Evolutionary conservation across 148 eudicot genomes (phyloP), one percentile per base, ranked within the genome.

Genomic region (Drosera capensis): DNA sequence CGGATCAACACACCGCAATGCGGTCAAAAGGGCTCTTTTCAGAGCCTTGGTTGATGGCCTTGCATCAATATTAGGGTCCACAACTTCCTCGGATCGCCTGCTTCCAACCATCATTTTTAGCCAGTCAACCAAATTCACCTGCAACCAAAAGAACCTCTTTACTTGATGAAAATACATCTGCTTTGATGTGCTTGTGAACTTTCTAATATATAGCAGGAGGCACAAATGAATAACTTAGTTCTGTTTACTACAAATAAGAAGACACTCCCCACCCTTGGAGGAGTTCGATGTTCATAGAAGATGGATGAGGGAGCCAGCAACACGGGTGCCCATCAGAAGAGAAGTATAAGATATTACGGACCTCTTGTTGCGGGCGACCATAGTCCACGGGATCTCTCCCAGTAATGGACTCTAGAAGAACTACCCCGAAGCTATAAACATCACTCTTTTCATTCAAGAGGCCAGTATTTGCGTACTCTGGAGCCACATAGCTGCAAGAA

Each of bases 321-420:
- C n/a, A n/a, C n/a, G n/a, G n/a, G n/a, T n/a, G n/a, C n/a, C n/a
- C n/a, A n/a, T n/a, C n/a, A n/a, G n/a, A n/a, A n/a, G n/a, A n/a
- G n/a, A n/a, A n/a, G n/a, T n/a, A n/a, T n/a, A n/a, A n/a, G n/a
- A n/a, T n/a, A n/a, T n/a, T n/a, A n/a, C n/a, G n/a, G 14, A 78
- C 86, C 86, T 78, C 86, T 62, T 65, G 80, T 0, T 59, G 54
- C 30, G 87, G 64, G 51, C 82, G 79, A 49, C 76, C 68, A 53
- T 79, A 75, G 65, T 79, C 87, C 53, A 79, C 87, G 0, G 87
- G 87, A 59, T 72, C 79, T 51, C 87, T 66, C 49, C 87, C 87
- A 16, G 87, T 75, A 40, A 79, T 69, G 25, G 79, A 57, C 60
- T 79, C 87, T 44, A 79, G 48, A 43, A 79, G 63, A 44, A 79